These are phyloP conservation scores for Backusella macrospora DNA, from an alignment of 192 early-diverging fungal species.

Conservation along the genomic window DNA sequence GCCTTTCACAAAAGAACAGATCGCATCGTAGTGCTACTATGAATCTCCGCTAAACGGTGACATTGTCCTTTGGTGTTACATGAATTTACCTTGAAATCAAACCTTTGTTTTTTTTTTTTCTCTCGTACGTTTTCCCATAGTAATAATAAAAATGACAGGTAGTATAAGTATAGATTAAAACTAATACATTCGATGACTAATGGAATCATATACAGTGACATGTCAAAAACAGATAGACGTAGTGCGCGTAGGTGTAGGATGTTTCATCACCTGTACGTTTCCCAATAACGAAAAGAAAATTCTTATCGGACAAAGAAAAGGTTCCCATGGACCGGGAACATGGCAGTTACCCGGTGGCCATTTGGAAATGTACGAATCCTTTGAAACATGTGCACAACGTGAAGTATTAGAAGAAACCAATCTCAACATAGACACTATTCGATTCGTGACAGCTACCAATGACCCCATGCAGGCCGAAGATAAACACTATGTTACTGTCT, in stretches of 20 bases:
- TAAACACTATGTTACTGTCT: constrained; percentile 63
- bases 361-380: constrained; percentile 56
- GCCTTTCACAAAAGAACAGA: no score
- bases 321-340: constrained; percentile 57
- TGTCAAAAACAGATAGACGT: not conserved
- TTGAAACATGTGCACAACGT: constrained; percentile 56
- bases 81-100: no score
- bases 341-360: constrained; percentile 60
- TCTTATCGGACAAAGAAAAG: constrained; percentile 58
- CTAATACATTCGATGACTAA: no score
- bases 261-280: constrained; percentile 41
- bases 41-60: no score
- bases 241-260: constrained; percentile 48
- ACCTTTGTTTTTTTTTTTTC: not conserved
- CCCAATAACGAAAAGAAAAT: constrained; percentile 20
- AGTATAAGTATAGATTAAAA: no score
- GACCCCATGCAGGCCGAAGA: constrained; percentile 49
- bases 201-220: no score
- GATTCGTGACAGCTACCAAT: constrained; percentile 55
- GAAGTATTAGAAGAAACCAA: constrained; percentile 52
- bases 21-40: no score
- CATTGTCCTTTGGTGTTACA: no score
- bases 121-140: not conserved
- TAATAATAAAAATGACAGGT: no score
- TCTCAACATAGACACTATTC: constrained; percentile 33